Base-by-base conservation (phyloP, 106 monocot genomes). In the Dendrobium nobile region DNA sequence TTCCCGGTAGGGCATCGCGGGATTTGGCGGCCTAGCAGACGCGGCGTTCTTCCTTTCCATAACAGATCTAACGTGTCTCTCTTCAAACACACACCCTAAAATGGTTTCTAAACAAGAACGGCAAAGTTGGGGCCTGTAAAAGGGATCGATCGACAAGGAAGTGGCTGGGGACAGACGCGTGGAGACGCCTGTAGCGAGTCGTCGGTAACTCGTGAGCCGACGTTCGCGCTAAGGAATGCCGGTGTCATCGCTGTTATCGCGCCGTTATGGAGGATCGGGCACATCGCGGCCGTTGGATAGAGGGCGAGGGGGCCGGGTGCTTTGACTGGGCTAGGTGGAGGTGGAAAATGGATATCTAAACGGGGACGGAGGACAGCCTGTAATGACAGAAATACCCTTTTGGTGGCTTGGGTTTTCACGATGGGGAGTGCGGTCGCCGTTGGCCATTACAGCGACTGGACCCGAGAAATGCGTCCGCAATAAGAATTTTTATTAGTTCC, bases 1-100 rank as follows among this genome's bases (percentile, higher is more conserved):
- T 79, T 95, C 87, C 3, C 94, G 81, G 84, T 95, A 92, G 28
- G 95, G 95, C 82, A 92, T 75, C 83, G 87, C 84, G 41, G 90
- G 90, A 55, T 91, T 94, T 74, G 92, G 84, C 77, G 88, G 90
- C 51, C 85, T 81, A 75, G 87, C 59, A 73, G 81, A 83, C 47
- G 78, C n/a, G 77, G 68, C 31, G 65, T 75, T 54, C 79, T 31
- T 80, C 44, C 77, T 72, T 73, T 82, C 90, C 84, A 79, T 85
- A 77, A 45, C 13, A 54, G 19, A 3, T 28, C 8, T 51, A 1
- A 6, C 37, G 2, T 37, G 2, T 37, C 37, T 37, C 37, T 37
- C 37, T 37, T 37, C 51, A 37, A 4, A 33, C 56, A 8, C 67
- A 37, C 73, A 73, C 73, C 54, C 78, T 82, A 70, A 72, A 37